A percentile compares a stretch with the other conserved stretches of the same genome.
Evolutionary conservation across 2,329 filamentous ascomycete species (phyloP).

Genomic region (Arthrobotrys entomopaga): DNA sequence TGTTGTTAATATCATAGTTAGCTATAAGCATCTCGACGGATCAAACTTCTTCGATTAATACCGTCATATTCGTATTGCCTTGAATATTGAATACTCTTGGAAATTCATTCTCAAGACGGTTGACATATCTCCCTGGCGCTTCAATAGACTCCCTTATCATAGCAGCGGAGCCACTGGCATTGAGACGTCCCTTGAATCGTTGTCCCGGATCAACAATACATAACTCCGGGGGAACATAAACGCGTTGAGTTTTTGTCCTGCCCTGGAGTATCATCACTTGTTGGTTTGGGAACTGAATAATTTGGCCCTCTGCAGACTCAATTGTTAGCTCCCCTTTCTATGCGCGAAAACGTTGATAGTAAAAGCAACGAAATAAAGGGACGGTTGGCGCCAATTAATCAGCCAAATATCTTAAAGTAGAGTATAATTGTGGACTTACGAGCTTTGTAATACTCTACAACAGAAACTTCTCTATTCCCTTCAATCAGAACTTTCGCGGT

Average conservation of each 20-base stretch:
- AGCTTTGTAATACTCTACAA: neutral
- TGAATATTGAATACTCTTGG: neutral
- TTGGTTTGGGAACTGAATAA: neutral
- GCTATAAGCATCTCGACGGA: neutral
- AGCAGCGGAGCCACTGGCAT: neutral
- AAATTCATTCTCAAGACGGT: neutral
- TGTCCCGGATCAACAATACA: conserved; percentile 28
- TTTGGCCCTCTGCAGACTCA: neutral
- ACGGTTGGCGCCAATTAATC: no score
- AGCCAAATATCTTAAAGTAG: no score
- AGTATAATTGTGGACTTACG: neutral
- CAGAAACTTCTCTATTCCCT: neutral
- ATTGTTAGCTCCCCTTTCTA: no score
- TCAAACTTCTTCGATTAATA: neutral
- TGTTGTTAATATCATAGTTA: conserved; percentile 9
- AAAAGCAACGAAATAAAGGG: no score
- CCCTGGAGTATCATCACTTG: neutral
- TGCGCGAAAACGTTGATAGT: no score
- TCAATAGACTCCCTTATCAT: conserved; percentile 23
- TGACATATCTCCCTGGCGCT: conserved; percentile 5
- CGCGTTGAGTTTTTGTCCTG: neutral
- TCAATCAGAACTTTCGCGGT: neutral
- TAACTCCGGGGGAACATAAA: conserved; percentile 9
- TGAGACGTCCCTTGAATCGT: conserved; percentile 15
- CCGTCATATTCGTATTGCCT: conserved; percentile 4